These are phyloP conservation scores for Bolboschoenus planiculmis DNA, from an alignment of 176 grass and related monocot species.

Conservation along the genomic window DNA sequence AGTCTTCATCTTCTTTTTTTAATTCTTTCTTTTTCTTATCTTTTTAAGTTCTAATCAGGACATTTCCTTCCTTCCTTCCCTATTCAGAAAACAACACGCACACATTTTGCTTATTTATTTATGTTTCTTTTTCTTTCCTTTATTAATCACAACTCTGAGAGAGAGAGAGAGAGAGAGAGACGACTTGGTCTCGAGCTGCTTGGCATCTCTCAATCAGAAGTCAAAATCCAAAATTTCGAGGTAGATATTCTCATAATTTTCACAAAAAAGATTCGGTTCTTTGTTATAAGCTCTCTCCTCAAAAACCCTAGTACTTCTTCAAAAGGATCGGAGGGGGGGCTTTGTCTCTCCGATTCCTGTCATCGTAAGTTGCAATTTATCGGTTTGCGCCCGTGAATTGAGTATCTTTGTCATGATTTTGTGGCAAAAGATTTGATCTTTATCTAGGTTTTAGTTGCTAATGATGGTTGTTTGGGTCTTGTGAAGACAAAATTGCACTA, in stretches of 20 bases:
- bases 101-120: not conserved
- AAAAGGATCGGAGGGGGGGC: not conserved
- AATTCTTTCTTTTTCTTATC: too few relatives aligned
- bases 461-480: constrained; percentile 8
- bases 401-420: not conserved
- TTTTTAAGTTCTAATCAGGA: not conserved
- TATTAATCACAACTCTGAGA: not conserved
- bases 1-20: not conserved
- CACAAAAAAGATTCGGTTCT: constrained; percentile 8
- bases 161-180: constrained; percentile 1
- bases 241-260: constrained; percentile 17
- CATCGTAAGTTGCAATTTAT: not conserved
- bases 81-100: not conserved
- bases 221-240: constrained; percentile 14
- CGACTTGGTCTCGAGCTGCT: constrained; percentile 11
- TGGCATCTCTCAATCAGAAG: constrained; percentile 15
- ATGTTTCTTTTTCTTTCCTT: not conserved
- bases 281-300: constrained; percentile 3
- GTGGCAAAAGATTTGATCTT: not conserved
- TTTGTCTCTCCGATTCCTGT: not conserved
- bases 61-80: not conserved
- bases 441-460: not conserved
- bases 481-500: not conserved
- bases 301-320: constrained; percentile 13
- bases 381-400: not conserved